Base-by-base conservation (phyloP, 208 protist species). In the Sergeia podlipaevii region DNA sequence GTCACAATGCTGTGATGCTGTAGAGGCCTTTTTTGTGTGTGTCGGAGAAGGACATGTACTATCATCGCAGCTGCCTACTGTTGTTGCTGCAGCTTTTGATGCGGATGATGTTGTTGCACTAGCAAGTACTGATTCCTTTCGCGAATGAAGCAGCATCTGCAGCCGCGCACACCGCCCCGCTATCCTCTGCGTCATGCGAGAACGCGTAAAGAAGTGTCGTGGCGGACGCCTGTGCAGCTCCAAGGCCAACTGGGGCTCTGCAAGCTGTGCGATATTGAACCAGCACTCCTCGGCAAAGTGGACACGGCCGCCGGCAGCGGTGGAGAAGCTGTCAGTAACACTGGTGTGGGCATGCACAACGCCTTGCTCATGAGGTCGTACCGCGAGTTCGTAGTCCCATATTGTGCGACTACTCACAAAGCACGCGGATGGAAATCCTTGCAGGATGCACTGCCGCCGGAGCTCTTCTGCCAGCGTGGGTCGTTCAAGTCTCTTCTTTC, bases 251-350 rank as follows among this genome's bases (percentile, higher is more conserved):
- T 45, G 24, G 1, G 80, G 66, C 58, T 94, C 82, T 18, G 51
- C 42, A 41, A 94, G 60, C 60, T 94, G 86, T 15, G 68, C 53
- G 1, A 84, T 41, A 63, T 94, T 94, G 57, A 85, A 90, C 70
- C 75, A 82, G 64, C 74, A 86, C 17, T 76, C 61, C 26, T 51
- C 42, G n/a, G 47, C 62, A 7, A 50, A 27, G 51, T 49, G 70
- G 2, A 60, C 55, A 6, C 59, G 17, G 4, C 23, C 26, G 17
- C 32, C 58, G 10, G n/a, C n/a, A n/a, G n/a, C n/a, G n/a, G n/a
- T n/a, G n/a, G n/a, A 34, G 13, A 34, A 17, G n/a, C 15, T 7
- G 47, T 45, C 32, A 82, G 36, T 18, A 21, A 43, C 15, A 61
- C 37, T 0, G 70, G 62, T 3, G 17, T 2, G 6, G 17, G n/a